Evolutionary conservation across 257 asterid genomes (phyloP).

Genomic region (Prunella vulgaris): DNA sequence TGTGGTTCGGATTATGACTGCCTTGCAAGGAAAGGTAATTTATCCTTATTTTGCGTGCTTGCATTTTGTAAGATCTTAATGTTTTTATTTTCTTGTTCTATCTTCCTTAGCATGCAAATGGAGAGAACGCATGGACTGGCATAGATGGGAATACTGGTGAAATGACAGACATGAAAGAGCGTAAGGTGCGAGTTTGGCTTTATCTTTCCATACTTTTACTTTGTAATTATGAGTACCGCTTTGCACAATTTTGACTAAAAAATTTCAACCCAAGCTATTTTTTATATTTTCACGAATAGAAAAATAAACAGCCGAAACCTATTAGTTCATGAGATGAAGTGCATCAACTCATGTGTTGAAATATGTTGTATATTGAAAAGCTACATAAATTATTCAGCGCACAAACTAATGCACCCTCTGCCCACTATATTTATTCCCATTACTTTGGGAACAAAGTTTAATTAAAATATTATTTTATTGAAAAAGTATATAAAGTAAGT

Average conservation of each 20-base stretch:
- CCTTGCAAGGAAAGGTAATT: conserved; percentile 84
- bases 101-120: conserved; percentile 70
- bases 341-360: background rate
- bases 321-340: background rate
- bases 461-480: too few species aligned
- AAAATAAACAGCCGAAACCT: background rate
- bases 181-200: conserved; percentile 49
- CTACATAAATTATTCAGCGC: background rate
- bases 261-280: too few species aligned
- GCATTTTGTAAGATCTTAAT: background rate
- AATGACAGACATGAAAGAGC: conserved; percentile 89
- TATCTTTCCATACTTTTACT: background rate
- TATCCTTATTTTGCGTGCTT: conserved; percentile 9
- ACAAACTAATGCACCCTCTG: too few species aligned
- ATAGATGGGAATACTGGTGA: conserved; percentile 95
- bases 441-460: too few species aligned
- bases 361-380: background rate
- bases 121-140: conserved; percentile 96
- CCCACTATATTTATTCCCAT: too few species aligned
- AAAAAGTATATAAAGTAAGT: too few species aligned
- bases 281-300: background rate
- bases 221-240: background rate
- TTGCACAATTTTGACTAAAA: background rate
- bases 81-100: background rate
- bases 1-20: conserved; percentile 92